Percentiles rank a stretch among this genome's conserved stretches.
Evolutionary conservation across 257 asterid species (phyloP).

Genomic region (Henckelia pumila): DNA sequence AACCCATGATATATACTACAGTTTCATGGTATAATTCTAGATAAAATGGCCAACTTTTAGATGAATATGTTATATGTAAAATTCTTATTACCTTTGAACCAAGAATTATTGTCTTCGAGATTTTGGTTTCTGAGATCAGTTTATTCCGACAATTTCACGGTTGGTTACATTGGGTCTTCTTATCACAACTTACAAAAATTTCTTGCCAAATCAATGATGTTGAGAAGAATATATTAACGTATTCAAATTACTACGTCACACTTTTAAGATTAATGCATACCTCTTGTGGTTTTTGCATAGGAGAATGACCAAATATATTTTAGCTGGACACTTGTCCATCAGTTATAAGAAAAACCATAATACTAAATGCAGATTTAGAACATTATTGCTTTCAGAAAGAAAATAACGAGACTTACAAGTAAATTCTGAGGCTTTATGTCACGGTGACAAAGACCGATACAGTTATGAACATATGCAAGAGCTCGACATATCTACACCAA

Average conservation of each 20-base stretch:
- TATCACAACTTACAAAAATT: background rate
- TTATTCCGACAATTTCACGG: background rate
- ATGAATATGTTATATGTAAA: conserved; percentile 1
- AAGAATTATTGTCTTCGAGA: background rate
- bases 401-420: background rate
- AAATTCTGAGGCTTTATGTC: conserved; percentile 95
- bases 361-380: conserved; percentile 16
- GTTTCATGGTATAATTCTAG: conserved; percentile 14
- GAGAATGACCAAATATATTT: conserved; percentile 9
- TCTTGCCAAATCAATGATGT: conserved; percentile 10
- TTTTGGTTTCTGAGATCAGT: background rate
- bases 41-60: conserved; percentile 7
- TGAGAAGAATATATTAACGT: conserved; percentile 8
- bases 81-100: conserved; percentile 5
- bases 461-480: conserved; percentile 88
- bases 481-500: conserved; percentile 89
- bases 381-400: conserved; percentile 7
- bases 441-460: conserved; percentile 92
- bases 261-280: background rate
- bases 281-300: conserved; percentile 4
- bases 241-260: conserved; percentile 3
- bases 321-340: background rate
- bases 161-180: conserved; percentile 16
- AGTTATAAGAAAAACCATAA: conserved; percentile 9
- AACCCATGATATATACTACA: conserved; percentile 7